A percentile compares a stretch with the other conserved stretches of the same genome.
These are phyloP conservation scores for Penicillium waksmanii DNA, from an alignment of 495 filamentous ascomycete species.

Conservation along the genomic window DNA sequence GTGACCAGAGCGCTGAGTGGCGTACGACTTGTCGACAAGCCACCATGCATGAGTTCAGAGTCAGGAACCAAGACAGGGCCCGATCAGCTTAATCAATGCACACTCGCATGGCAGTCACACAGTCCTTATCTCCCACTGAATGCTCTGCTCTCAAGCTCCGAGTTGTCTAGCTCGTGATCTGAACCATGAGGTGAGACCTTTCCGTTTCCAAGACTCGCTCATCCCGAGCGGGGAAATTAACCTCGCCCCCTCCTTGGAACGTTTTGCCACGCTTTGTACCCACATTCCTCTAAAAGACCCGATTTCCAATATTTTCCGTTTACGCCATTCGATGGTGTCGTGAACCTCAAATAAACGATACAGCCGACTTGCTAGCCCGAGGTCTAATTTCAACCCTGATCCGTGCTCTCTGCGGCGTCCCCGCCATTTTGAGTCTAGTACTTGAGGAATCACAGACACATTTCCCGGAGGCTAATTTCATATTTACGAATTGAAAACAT, in stretches of 20 bases:
- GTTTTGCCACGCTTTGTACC: background rate
- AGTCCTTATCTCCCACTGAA: background rate
- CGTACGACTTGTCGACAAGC: constrained; percentile 2
- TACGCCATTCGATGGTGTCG: background rate
- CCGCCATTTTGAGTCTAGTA: background rate
- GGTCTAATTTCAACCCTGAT: background rate
- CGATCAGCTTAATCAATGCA: background rate
- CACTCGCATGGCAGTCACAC: background rate
- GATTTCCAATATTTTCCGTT: no score
- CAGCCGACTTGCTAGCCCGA: constrained; percentile 1
- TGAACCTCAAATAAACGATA: background rate
- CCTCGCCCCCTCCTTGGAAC: background rate
- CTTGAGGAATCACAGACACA: no score
- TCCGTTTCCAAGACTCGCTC: background rate
- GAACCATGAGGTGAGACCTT: background rate
- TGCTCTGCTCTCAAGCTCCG: background rate
- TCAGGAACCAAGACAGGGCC: constrained; percentile 3
- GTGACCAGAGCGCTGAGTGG: constrained; percentile 3
- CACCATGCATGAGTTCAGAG: constrained; percentile 7
- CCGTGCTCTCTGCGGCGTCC: background rate
- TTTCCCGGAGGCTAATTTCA: no score
- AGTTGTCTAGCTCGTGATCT: background rate
- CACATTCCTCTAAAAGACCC: background rate
- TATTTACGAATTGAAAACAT: no score
- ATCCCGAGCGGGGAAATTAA: constrained; percentile 1